Percentiles rank a stretch among this genome's conserved stretches.
Conservation (phyloP, 306 rosid species). For the Vigna reflexopilosa region DNA sequence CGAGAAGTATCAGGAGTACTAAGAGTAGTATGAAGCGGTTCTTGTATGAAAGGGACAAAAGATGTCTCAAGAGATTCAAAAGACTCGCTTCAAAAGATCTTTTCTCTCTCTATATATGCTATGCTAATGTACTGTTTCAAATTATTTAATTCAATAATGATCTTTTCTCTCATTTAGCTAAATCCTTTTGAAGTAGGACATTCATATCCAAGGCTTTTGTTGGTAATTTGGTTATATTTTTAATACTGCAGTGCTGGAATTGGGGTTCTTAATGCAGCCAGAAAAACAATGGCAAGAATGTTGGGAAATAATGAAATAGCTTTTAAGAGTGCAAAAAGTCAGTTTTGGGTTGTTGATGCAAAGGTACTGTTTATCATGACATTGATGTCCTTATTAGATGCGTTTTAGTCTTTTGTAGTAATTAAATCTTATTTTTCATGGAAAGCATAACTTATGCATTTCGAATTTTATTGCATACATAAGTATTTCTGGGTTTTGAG, state of each 20-base stretch:
- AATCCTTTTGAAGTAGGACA: not conserved
- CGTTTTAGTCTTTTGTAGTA: slow-evolving; percentile 2
- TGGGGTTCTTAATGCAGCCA: slow-evolving; percentile 89
- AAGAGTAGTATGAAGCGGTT: too few species aligned
- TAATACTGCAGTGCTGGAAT: slow-evolving; percentile 90
- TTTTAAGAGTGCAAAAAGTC: slow-evolving; percentile 84
- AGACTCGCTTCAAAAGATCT: too few species aligned
- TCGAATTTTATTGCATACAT: slow-evolving; percentile 14
- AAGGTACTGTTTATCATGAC: slow-evolving; percentile 54
- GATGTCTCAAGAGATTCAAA: too few species aligned
- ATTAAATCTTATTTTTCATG: slow-evolving; percentile 18
- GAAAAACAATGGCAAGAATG: slow-evolving; percentile 99
- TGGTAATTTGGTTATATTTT: slow-evolving; percentile 44
- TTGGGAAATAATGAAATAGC: slow-evolving; percentile 90
- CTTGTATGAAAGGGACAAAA: too few species aligned
- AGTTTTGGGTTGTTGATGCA: slow-evolving; percentile 99
- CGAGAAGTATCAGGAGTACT: too few species aligned
- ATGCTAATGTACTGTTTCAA: too few species aligned
- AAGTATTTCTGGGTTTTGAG: not conserved
- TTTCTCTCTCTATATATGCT: not conserved
- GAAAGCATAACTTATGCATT: not conserved
- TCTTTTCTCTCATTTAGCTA: too few species aligned
- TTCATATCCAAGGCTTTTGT: slow-evolving; percentile 32
- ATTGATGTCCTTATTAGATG: slow-evolving; percentile 31
- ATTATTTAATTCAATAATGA: too few species aligned